These are phyloP conservation scores for Hanseniaspora vineae DNA, from an alignment of 805 yeast genomes.

Conservation along the genomic window DNA sequence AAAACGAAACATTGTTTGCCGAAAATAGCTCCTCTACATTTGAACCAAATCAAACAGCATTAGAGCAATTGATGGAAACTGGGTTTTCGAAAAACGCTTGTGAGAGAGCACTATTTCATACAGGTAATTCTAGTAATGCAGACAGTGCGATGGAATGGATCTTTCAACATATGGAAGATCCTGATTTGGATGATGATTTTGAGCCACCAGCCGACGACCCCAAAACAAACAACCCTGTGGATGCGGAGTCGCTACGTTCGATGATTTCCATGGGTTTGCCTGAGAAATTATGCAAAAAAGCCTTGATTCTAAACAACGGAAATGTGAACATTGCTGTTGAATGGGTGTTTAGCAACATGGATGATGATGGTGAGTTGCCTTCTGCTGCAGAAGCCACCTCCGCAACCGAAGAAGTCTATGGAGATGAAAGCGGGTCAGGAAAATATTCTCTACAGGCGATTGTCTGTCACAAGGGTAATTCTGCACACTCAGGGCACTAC, in stretches of 20 bases:
- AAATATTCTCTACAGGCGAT: constrained; percentile 39
- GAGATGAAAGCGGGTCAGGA: constrained; percentile 8
- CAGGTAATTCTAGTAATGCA: constrained; percentile 42
- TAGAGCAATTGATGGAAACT: constrained; percentile 55
- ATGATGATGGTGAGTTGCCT: constrained; percentile 53
- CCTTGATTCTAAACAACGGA: constrained; percentile 44
- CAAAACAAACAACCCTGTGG: constrained; percentile 1
- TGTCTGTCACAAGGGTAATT: constrained; percentile 79
- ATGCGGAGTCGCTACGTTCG: constrained; percentile 16
- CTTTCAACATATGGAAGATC: constrained; percentile 78
- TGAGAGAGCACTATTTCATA: constrained; percentile 52
- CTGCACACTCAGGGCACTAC: constrained; percentile 88
- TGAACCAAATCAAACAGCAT: constrained; percentile 40
- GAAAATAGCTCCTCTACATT: constrained; percentile 24
- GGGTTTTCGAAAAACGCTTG: constrained; percentile 72
- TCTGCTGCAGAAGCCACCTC: constrained; percentile 6
- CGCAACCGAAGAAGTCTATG: constrained; percentile 7
- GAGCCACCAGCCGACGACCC: constrained; percentile 15
- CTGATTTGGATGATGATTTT: constrained; percentile 58
- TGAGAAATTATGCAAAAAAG: constrained; percentile 52
- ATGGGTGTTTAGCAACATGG: constrained; percentile 79
- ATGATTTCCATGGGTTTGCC: constrained; percentile 64
- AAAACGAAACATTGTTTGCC: constrained; percentile 16
- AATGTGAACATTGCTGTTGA: constrained; percentile 73
- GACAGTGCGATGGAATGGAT: constrained; percentile 88